phyloP scores from a whole-genome alignment of 2,329 filamentous ascomycete species.

The Cercospora brassicicola region DNA sequence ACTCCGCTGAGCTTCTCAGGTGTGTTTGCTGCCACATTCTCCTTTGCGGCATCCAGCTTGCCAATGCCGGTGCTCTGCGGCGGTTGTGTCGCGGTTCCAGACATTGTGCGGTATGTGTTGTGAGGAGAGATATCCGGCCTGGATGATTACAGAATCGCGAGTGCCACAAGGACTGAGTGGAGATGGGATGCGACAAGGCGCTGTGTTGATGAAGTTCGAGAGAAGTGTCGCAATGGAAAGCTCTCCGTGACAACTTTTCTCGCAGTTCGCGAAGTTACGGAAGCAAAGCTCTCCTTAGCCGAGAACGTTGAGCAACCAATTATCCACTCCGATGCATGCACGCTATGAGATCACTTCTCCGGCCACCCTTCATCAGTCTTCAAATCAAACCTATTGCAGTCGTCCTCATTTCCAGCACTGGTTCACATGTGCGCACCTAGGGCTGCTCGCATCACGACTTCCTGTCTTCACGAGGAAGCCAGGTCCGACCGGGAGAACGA shows the following conservation, averaged over 20 bases:
- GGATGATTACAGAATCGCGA: neutral
- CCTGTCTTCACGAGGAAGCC: neutral
- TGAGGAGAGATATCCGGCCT: neutral
- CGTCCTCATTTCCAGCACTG: neutral
- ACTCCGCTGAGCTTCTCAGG: constrained; percentile 62
- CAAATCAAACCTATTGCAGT: neutral
- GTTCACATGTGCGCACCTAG: neutral
- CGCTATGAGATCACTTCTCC: constrained; percentile 4
- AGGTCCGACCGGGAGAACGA: neutral
- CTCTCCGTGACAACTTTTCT: constrained; percentile 6
- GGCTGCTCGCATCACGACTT: neutral
- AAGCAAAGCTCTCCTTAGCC: constrained; percentile 7
- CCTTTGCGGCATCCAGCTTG: constrained; percentile 56
- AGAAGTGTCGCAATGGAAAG: constrained; percentile 2
- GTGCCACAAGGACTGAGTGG: constrained; percentile 7
- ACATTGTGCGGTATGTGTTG: constrained; percentile 34
- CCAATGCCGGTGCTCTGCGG: constrained; percentile 52
- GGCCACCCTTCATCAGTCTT: neutral
- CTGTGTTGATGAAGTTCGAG: neutral
- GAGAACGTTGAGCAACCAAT: constrained; percentile 7
- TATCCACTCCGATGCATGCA: neutral
- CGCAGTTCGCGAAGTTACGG: constrained; percentile 6
- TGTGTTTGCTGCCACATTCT: constrained; percentile 43
- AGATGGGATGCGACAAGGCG: constrained; percentile 5
- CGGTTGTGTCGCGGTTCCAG: constrained; percentile 42